A percentile compares a stretch with the other conserved stretches of the same genome.
Evolutionary conservation across 768 basidiomycete genomes (phyloP).

Genomic region (Boletus bicolor): DNA sequence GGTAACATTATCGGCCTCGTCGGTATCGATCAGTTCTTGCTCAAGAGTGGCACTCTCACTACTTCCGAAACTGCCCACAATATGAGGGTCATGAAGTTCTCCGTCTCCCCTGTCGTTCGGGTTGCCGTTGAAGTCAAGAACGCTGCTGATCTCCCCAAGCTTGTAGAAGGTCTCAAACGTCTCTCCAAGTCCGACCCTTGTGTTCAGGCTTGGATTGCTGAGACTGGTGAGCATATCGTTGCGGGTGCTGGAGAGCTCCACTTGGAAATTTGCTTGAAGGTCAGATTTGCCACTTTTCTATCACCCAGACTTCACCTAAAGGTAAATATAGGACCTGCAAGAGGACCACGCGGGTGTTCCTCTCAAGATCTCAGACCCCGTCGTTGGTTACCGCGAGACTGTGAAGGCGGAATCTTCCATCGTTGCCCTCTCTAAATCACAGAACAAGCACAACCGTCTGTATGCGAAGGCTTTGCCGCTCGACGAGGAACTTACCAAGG

Average conservation of each 20-base stretch:
- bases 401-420: slow-evolving; percentile 95
- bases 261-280: slow-evolving; percentile 99
- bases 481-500: slow-evolving; percentile 90
- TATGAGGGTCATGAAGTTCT: slow-evolving; percentile 99
- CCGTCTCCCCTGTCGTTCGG: slow-evolving; percentile 98
- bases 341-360: slow-evolving; percentile 99
- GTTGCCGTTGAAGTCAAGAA: slow-evolving; percentile 99
- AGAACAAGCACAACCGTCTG: slow-evolving; percentile 99
- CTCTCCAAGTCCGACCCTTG: slow-evolving; percentile 99
- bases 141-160: slow-evolving; percentile 96
- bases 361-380: slow-evolving; percentile 95
- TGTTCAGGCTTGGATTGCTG: slow-evolving; percentile 90
- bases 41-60: slow-evolving; percentile 98
- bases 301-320: not conserved
- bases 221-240: slow-evolving; percentile 97
- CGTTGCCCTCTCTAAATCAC: slow-evolving; percentile 96
- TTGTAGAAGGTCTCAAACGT: slow-evolving; percentile 99
- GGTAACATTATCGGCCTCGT: slow-evolving; percentile 99
- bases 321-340: slow-evolving; percentile 78
- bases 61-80: slow-evolving; percentile 99
- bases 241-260: slow-evolving; percentile 99
- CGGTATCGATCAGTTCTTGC: slow-evolving; percentile 99
- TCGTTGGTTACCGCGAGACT: slow-evolving; percentile 97
- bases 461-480: slow-evolving; percentile 91
- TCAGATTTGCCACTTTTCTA: slow-evolving; percentile 25